phyloP scores from a whole-genome alignment of 1,284 basidiomycete species.

The Pyrrhoderma noxium region DNA sequence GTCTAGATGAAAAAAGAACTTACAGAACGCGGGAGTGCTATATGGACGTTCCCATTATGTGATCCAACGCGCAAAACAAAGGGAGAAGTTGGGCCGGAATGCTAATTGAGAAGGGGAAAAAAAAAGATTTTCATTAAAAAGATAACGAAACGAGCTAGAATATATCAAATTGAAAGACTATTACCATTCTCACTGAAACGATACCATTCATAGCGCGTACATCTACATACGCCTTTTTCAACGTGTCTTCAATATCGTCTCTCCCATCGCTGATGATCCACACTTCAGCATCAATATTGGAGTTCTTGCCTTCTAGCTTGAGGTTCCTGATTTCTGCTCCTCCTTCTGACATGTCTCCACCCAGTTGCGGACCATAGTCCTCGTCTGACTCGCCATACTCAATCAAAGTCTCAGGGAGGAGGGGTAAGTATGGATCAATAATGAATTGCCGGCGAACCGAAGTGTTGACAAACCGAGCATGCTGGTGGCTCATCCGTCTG shows the following conservation, averaged over 20 bases:
- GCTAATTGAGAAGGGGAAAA: slow-evolving; percentile 1
- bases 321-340: slow-evolving; percentile 6
- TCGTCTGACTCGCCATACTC: not conserved
- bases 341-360: not conserved
- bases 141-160: too few relatives aligned
- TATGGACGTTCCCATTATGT: slow-evolving; percentile 8
- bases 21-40: slow-evolving; percentile 8
- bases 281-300: slow-evolving; percentile 13
- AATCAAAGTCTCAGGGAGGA: not conserved
- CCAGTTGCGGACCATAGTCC: not conserved
- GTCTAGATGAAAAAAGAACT: too few relatives aligned
- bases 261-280: slow-evolving; percentile 9
- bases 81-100: not conserved
- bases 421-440: slow-evolving; percentile 14
- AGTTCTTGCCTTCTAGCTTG: slow-evolving; percentile 4
- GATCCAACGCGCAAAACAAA: slow-evolving; percentile 9
- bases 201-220: slow-evolving; percentile 8
- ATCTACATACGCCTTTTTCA: slow-evolving; percentile 8
- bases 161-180: too few relatives aligned
- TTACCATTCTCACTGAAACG: slow-evolving; percentile 9
- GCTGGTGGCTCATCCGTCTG: not conserved
- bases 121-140: too few relatives aligned
- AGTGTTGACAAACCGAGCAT: slow-evolving; percentile 3
- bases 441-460: not conserved
- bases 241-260: not conserved